These are phyloP conservation scores for Pseudoneurospora amorphoporcata DNA, from an alignment of 495 filamentous ascomycete genomes.

Conservation along the genomic window DNA sequence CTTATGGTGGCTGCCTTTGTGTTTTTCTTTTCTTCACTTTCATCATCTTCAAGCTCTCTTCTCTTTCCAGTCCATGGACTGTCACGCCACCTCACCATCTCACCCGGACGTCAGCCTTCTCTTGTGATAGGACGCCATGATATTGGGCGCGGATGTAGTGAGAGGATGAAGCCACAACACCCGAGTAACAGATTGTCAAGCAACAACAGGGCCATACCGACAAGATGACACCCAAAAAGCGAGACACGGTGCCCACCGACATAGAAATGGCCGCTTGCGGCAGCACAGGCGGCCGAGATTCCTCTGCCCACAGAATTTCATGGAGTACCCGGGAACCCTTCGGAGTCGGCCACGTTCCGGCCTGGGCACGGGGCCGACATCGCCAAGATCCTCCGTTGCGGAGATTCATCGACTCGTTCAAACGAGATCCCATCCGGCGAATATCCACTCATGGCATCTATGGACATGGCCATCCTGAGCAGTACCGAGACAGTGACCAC, in stretches of 20 bases:
- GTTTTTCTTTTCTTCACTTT: not conserved
- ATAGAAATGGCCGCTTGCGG: not conserved
- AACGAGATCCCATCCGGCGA: constrained; percentile 59
- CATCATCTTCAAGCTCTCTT: not conserved
- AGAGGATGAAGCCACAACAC: not conserved
- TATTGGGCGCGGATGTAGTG: not conserved
- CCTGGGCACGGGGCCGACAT: not conserved
- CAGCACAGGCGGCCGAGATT: constrained; percentile 10
- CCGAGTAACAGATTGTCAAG: not conserved
- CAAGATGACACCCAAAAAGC: not conserved
- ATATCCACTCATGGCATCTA: constrained; percentile 33
- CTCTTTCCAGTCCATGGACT: not conserved
- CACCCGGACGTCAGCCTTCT: not conserved
- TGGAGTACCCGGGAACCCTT: constrained; percentile 28
- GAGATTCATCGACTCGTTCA: constrained; percentile 68
- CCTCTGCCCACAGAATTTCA: constrained; percentile 27
- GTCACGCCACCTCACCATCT: not conserved
- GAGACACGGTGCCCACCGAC: not conserved
- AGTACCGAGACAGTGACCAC: constrained; percentile 7
- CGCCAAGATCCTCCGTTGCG: constrained; percentile 14
- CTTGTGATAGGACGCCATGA: not conserved
- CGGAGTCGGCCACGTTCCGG: not conserved
- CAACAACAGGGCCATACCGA: not conserved
- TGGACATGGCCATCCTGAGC: constrained; percentile 37
- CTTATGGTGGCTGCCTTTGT: too few species aligned